Percentiles rank a stretch among this genome's conserved stretches.
Evolutionary conservation across 1,284 basidiomycete species (phyloP).

Genomic region (Vanrija sp.): DNA sequence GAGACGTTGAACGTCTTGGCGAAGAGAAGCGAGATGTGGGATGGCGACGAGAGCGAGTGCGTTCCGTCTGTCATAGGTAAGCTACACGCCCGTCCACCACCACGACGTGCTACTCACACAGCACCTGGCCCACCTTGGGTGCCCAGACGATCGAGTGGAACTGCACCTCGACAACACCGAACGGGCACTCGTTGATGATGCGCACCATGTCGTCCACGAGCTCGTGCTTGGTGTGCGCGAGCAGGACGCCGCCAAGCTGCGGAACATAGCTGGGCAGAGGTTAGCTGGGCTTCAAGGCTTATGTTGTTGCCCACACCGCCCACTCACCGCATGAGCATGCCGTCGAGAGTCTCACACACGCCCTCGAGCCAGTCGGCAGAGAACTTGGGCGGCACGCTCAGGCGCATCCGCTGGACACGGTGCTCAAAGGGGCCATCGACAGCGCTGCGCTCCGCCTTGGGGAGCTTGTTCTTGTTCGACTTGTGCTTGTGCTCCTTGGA

Average conservation of each 20-base stretch:
- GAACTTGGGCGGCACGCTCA: slow-evolving; percentile 82
- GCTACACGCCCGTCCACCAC: background rate
- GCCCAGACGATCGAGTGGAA: slow-evolving; percentile 89
- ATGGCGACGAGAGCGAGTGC: slow-evolving; percentile 85
- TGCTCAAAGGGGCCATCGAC: slow-evolving; percentile 61
- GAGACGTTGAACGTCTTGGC: slow-evolving; percentile 96
- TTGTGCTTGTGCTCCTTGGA: slow-evolving; percentile 16
- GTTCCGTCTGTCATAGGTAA: slow-evolving; percentile 62
- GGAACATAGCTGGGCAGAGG: slow-evolving; percentile 69
- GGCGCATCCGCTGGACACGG: slow-evolving; percentile 61
- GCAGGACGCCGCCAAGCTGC: slow-evolving; percentile 77
- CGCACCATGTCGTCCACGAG: slow-evolving; percentile 67
- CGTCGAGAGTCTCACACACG: slow-evolving; percentile 82
- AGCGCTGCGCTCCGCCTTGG: background rate
- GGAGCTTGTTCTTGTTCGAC: background rate
- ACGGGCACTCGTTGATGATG: slow-evolving; percentile 83
- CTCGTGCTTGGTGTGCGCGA: slow-evolving; percentile 73
- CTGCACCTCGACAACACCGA: slow-evolving; percentile 66
- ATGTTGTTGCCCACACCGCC: background rate
- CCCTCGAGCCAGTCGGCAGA: slow-evolving; percentile 65
- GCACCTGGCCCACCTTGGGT: slow-evolving; percentile 75
- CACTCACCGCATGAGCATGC: slow-evolving; percentile 85
- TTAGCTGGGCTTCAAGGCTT: background rate
- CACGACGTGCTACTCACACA: slow-evolving; percentile 57
- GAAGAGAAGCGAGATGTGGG: slow-evolving; percentile 87